A percentile compares a stretch with the other conserved stretches of the same genome.
These are phyloP conservation scores for Picochlorum sp. DNA, from an alignment of 139 green algal genomes.

Conservation along the genomic window DNA sequence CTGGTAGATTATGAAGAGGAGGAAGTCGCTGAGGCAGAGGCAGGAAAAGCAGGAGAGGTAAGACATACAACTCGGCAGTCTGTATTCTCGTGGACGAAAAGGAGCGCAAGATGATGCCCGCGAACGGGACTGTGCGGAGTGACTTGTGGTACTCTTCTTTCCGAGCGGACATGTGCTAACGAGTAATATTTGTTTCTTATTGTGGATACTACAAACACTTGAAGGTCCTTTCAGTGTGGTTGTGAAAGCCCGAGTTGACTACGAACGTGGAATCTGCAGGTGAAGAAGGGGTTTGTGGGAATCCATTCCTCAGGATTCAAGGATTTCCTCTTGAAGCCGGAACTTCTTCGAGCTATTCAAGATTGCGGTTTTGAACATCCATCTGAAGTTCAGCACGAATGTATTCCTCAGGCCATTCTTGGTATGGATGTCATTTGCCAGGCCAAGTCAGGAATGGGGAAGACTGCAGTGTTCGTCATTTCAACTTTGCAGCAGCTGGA, in stretches of 20 bases:
- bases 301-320: slow-evolving; percentile 97
- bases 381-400: slow-evolving; percentile 99
- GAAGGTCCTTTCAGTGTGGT: too few species aligned
- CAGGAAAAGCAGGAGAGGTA: slow-evolving; percentile 36
- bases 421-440: slow-evolving; percentile 98
- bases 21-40: slow-evolving; percentile 43
- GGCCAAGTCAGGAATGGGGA: slow-evolving; percentile 99
- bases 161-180: too few species aligned
- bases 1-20: slow-evolving; percentile 85
- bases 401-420: slow-evolving; percentile 95
- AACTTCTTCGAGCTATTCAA: slow-evolving; percentile 89
- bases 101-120: too few species aligned
- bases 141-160: too few species aligned
- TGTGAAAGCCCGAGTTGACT: too few species aligned
- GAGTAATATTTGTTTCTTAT: too few species aligned
- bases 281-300: slow-evolving; percentile 92
- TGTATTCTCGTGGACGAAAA: neutral
- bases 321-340: slow-evolving; percentile 92
- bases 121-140: too few species aligned
- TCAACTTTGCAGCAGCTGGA: slow-evolving; percentile 95
- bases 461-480: slow-evolving; percentile 99
- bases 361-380: slow-evolving; percentile 99
- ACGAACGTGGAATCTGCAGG: too few species aligned
- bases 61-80: neutral
- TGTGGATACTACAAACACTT: too few species aligned